A percentile compares a stretch with the other conserved stretches of the same genome.
Conservation (phyloP, 2,329 filamentous ascomycete species). For the Penicillium frequentans region DNA sequence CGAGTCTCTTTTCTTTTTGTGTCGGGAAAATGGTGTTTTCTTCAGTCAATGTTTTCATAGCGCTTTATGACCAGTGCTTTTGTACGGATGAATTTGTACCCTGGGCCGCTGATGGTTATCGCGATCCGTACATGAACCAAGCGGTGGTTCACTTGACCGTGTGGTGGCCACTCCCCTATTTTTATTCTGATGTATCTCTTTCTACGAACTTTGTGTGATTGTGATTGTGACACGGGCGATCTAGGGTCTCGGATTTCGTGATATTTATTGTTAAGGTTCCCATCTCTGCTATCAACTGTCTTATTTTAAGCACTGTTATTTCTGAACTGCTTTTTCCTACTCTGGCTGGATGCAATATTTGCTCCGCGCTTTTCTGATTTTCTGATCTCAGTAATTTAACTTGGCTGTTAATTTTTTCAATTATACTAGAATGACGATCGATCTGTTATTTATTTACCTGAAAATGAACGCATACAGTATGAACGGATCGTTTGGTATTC, state of each 20-base stretch:
- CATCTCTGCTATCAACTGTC: not conserved
- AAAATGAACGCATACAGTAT: not conserved
- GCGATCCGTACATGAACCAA: not conserved
- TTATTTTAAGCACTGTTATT: not conserved
- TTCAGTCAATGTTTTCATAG: constrained; percentile 8
- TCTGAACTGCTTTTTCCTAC: not conserved
- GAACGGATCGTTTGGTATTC: not conserved
- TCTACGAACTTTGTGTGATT: not conserved
- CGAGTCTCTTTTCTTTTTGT: constrained; percentile 6
- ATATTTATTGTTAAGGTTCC: not conserved
- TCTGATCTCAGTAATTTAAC: not conserved
- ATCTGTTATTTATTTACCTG: not conserved
- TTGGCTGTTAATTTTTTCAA: not conserved
- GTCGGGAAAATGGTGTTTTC: constrained; percentile 25
- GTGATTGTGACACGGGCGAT: not conserved
- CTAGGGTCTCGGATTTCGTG: not conserved
- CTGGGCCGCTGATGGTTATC: not conserved
- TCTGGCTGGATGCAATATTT: not conserved
- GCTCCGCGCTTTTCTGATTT: not conserved
- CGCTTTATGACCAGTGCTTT: constrained; percentile 10
- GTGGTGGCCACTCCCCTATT: not conserved
- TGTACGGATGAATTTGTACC: constrained; percentile 3
- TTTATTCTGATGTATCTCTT: constrained; percentile 19
- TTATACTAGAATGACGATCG: not conserved
- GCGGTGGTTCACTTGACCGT: not conserved